phyloP scores from a whole-genome alignment of 202 grass and related monocot species.

The Zoysia matrella region DNA sequence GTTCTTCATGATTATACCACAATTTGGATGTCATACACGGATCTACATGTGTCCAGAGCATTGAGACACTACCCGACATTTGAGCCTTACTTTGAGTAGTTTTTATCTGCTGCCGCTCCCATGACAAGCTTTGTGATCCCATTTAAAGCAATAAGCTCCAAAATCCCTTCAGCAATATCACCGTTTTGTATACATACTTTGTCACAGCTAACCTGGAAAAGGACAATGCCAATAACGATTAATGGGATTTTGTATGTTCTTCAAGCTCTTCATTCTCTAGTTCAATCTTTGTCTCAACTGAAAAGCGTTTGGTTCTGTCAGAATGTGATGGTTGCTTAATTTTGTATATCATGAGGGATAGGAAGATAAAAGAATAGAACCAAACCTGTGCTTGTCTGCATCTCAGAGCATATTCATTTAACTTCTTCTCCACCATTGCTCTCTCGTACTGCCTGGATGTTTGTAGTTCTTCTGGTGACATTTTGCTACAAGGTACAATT shows the following conservation, averaged over 20 bases:
- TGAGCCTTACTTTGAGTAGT: conserved; percentile 61
- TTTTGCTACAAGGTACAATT: not conserved
- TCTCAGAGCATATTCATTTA: conserved; percentile 45
- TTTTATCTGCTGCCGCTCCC: conserved; percentile 70
- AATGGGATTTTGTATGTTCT: not conserved
- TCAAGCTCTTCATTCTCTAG: not conserved
- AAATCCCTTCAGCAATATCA: conserved; percentile 55
- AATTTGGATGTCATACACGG: not conserved
- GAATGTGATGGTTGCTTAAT: not conserved
- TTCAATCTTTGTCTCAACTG: not conserved
- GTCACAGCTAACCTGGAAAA: conserved; percentile 48
- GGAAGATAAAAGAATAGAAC: not conserved
- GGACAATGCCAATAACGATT: conserved; percentile 8
- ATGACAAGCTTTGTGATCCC: conserved; percentile 55
- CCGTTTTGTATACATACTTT: conserved; percentile 54
- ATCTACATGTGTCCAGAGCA: not conserved
- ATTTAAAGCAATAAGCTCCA: conserved; percentile 46
- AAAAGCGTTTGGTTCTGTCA: not conserved
- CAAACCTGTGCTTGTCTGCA: conserved; percentile 52
- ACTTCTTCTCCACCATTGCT: conserved; percentile 32
- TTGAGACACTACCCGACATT: not conserved
- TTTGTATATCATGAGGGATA: not conserved
- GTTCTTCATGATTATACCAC: too few species aligned
- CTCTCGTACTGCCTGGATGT: conserved; percentile 35
- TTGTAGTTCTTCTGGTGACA: conserved; percentile 39